Evolutionary conservation across 1,284 basidiomycete genomes (phyloP).

Genomic region (Coniferiporia weirii): DNA sequence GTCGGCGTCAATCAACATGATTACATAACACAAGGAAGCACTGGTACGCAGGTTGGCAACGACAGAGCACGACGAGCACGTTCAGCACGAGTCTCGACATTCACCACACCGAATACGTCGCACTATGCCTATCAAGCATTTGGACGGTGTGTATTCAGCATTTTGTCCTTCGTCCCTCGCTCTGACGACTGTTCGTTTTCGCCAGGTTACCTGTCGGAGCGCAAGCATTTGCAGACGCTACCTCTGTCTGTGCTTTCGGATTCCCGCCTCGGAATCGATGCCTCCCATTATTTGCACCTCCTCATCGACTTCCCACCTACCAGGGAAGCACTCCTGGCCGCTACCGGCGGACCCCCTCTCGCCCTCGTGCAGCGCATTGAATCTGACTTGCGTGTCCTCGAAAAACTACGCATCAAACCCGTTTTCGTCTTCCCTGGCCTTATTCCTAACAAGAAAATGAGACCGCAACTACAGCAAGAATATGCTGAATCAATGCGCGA

Average conservation of each 20-base stretch:
- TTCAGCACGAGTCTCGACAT: neutral
- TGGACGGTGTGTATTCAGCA: slow-evolving; percentile 24
- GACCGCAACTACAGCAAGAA: slow-evolving; percentile 48
- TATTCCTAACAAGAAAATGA: slow-evolving; percentile 61
- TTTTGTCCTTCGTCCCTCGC: neutral
- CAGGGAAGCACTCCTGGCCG: slow-evolving; percentile 87
- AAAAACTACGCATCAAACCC: slow-evolving; percentile 91
- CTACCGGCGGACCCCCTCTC: slow-evolving; percentile 90
- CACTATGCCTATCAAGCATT: slow-evolving; percentile 28
- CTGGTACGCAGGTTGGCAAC: neutral
- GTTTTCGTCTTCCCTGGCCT: slow-evolving; percentile 96
- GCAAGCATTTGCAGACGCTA: slow-evolving; percentile 81
- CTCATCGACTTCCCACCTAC: slow-evolving; percentile 74
- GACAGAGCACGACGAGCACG: neutral
- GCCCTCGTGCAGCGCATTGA: slow-evolving; percentile 85
- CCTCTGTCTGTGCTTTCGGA: slow-evolving; percentile 83
- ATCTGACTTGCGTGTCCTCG: slow-evolving; percentile 84
- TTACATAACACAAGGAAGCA: slow-evolving; percentile 3
- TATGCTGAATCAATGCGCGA: slow-evolving; percentile 71
- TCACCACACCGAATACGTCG: neutral
- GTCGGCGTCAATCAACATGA: neutral
- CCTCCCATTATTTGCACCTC: slow-evolving; percentile 81
- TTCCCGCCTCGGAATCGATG: slow-evolving; percentile 96
- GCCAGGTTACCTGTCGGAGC: slow-evolving; percentile 78
- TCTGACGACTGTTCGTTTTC: neutral